Base-by-base conservation (phyloP, 2,329 filamentous ascomycete species). In the Paraphaeosphaeria sporulosa region DNA sequence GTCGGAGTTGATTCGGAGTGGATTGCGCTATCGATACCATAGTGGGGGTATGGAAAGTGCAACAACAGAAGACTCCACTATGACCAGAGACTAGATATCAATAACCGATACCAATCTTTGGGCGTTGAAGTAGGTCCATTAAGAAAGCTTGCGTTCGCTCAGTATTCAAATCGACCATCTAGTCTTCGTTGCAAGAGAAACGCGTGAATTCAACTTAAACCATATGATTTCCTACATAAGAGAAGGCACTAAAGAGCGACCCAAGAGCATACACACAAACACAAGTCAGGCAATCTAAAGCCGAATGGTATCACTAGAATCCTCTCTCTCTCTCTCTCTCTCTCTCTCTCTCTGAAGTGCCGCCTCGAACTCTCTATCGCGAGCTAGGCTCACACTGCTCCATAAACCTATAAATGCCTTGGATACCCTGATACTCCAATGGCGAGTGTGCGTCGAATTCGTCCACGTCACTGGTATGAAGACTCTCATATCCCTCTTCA, bases 351-450 rank as follows among this genome's bases (percentile, higher is more conserved):
- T n/a, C 23, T 30, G 32, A 36, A 40, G 46, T n/a, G 42, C 36
- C 32, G 19, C 65, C 64, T 55, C 52, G 36, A 12, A 53, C 27
- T 43, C 15, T 48, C 34, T 59, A 59, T 50, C 56, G 58, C 38
- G 50, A 59, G 55, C 63, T 67, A 30, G 79, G 76, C 73, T 90
- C 87, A 67, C 88, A 89, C 64, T 89, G 84, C 66, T 88, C 85
- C 60, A 90, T 80, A 70, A 90, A 90, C 53, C 82, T 82, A 68
- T 89, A 87, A 36, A 91, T 89, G 3, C 88, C 88, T 69, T 90
- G 86, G 15, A 88, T 76, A 5, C 87, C 85, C 62, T 89, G 87
- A 63, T 87, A 89, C 54, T 86, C 86, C 13, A 87, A 80, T 3
- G 82, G 81, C 27, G 76, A 78, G 32, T 78, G 63, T 57, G 70